phyloP scores from a whole-genome alignment of 331 rosid species.

The Cucumis variabilis region DNA sequence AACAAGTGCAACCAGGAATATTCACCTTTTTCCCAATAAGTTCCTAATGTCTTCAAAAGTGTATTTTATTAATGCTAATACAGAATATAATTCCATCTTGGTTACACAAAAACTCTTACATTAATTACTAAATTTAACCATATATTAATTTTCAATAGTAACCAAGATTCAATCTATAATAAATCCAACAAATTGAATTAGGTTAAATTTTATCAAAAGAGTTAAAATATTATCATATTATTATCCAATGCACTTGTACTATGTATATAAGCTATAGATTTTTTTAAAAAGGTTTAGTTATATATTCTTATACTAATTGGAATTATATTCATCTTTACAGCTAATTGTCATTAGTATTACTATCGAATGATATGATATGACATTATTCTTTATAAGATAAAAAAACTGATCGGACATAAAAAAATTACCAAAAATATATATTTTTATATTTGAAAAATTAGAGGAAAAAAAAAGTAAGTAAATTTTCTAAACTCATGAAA shows the following conservation, averaged over 20 bases:
- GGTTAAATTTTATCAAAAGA: too few relatives aligned
- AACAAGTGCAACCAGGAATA: constrained; percentile 10
- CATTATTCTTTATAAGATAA: background rate
- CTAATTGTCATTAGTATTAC: background rate
- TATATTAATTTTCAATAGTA: background rate
- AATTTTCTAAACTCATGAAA: background rate
- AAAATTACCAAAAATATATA: too few relatives aligned
- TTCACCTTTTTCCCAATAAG: constrained; percentile 22
- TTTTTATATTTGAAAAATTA: background rate
- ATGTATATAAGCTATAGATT: too few relatives aligned
- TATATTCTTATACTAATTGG: background rate
- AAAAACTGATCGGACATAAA: background rate
- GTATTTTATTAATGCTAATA: background rate
- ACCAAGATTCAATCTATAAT: too few relatives aligned
- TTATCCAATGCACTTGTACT: too few relatives aligned
- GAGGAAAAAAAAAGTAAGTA: background rate
- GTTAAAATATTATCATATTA: too few relatives aligned
- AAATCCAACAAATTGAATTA: too few relatives aligned
- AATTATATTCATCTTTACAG: too few relatives aligned
- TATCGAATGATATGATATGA: background rate
- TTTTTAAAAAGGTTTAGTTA: background rate
- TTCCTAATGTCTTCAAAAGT: constrained; percentile 10
- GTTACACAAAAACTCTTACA: background rate
- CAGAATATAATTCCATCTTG: background rate
- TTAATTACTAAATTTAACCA: background rate